Base-by-base conservation (phyloP, 148 eudicot species). In the Limonium bicolor region DNA sequence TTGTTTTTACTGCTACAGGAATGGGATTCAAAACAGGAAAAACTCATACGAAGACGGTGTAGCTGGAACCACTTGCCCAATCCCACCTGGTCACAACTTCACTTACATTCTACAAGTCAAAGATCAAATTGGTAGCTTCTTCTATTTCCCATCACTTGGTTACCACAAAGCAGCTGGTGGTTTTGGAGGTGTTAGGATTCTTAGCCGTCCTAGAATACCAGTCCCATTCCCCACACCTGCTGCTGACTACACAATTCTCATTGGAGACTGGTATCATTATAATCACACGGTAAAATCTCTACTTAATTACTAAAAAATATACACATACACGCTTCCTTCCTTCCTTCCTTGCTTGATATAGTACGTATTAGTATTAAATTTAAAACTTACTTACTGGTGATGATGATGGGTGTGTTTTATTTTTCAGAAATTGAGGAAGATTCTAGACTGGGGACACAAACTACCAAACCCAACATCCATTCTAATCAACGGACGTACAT, bases 111-210 rank as follows among this genome's bases (percentile, higher is more conserved):
- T 90, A 19, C 99, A 90, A 76, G 74, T 80, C 50, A 90, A 90
- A 54, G 99, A 90, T 59, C 99, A 90, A 55, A 90, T 90, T 27
- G 99, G 99, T 43, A 84, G 95, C 67, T 84, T 84, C 53, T 90
- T 70, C 40, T 90, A 90, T 67, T 90, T 77, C 61, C 93, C 99
- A 6, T 90, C 95, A 21, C 76, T 78, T 11, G 87, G 54, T 36
- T 80, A 84, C 49, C 99, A 90, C 60, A 90, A 90, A 55, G 99
- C 95, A 25, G 95, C 93, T 20, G 99, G 99, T 40, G 99, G 72
- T 13, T 90, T 84, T 14, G 99, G 99, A 25, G 95, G 93, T 6
- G 73, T 90, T 49, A 59, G 82, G 43, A 90, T 90, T 45, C 74
- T 80, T 10, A 90, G 99, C 61, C 65, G 99, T 24, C 99, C 99